Base-by-base conservation (phyloP, 352 stramenopile genomes). In the Pythium brachiatum region DNA sequence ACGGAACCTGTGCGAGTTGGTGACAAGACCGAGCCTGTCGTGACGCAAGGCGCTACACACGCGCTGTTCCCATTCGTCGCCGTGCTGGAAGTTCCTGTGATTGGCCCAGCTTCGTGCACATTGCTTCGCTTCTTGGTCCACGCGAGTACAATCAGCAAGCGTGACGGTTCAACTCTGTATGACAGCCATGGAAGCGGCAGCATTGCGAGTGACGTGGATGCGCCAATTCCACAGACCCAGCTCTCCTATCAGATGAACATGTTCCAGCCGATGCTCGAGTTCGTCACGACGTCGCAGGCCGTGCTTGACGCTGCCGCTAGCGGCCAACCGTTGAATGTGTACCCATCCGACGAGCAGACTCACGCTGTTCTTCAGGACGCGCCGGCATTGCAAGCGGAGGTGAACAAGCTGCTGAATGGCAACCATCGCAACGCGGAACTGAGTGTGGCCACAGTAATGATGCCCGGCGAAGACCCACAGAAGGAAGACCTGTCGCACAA, bases 61-160 rank as follows among this genome's bases (percentile, higher is more conserved):
- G 67, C 84, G 2, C 83, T 92, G 55, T 93, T 89, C 52, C 83
- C 81, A 23, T 95, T 95, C 43, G 86, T 95, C n/a, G 81, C 86
- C 1, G 86, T 95, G 36, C 64, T 95, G 3, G 86, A 93, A 53
- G 82, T 95, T 2, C 86, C 86, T 2, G 84, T 95, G 4, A 74
- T 92, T 16, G 86, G 86, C 0, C 83, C 85, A 27, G 83, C 86
- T 4, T 92, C 86, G 6, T 88, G 90, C 43, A 95, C 86, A 12
- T 53, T 95, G 20, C 75, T 95, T n/a, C 86, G 85, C 3, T 95
- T 95, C 56, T 78, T 95, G 59, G 81, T 95, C 7, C 86, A 95
- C 38, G 83, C 83, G 18, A 92, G 80, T 20, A 93, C 84, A 9
- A 73, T 93, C 20, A 81, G 83, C 5, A 90, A 88, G 53, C 75